phyloP scores from a whole-genome alignment of 306 rosid genomes.

The Cucurbita argyrosperma region DNA sequence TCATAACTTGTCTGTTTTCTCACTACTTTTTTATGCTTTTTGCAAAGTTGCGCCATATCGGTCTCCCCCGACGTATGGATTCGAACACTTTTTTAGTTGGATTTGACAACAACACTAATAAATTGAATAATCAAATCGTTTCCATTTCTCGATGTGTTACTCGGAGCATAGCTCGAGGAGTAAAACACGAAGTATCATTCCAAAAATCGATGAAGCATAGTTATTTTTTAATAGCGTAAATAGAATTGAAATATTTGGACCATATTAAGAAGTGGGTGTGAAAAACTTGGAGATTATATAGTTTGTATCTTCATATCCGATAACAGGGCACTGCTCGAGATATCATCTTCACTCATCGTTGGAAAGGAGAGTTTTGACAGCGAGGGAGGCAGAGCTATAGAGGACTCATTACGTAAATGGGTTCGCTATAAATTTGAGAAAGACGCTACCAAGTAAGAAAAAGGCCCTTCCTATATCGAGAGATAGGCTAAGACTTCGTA shows the following conservation, averaged over 20 bases:
- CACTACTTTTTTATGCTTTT: constrained; percentile 45
- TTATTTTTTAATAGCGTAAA: not conserved
- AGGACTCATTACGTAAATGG: too few relatives aligned
- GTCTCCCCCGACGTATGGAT: not conserved
- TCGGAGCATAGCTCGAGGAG: too few relatives aligned
- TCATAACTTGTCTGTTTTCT: constrained; percentile 11
- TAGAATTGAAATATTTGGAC: not conserved
- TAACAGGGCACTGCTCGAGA: too few relatives aligned
- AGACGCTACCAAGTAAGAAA: too few relatives aligned
- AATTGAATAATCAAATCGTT: not conserved
- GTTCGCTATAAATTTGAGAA: too few relatives aligned
- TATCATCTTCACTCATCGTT: too few relatives aligned
- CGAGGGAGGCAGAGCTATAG: too few relatives aligned
- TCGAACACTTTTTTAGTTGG: not conserved
- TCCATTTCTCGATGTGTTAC: too few relatives aligned
- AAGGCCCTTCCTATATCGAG: too few relatives aligned
- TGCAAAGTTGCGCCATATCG: constrained; percentile 25
- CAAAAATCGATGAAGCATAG: not conserved
- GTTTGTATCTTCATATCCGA: not conserved
- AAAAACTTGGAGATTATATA: not conserved
- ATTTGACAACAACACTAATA: not conserved
- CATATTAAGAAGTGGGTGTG: not conserved
- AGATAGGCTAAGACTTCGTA: too few relatives aligned
- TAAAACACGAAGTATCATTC: too few relatives aligned
- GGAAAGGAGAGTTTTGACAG: too few relatives aligned